Evolutionary conservation across 2,329 filamentous ascomycete genomes (phyloP), one percentile per base, ranked within the genome.

Genomic region (Catunica adiposa): DNA sequence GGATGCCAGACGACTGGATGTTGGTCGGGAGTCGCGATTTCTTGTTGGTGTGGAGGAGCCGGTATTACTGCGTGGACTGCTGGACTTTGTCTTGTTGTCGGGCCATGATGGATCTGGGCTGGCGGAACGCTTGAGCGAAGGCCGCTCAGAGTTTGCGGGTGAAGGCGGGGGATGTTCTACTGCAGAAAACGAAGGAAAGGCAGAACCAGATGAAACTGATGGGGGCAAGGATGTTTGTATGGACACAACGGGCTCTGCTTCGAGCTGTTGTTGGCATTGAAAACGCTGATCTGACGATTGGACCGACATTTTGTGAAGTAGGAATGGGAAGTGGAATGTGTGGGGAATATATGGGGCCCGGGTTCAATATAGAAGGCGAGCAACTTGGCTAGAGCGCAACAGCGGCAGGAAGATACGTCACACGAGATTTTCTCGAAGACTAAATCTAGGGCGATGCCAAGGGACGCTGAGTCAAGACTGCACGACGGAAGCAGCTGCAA

Each of bases 1-100:
- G 25, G 56, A 55, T 17, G 56, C 23, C 7, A 58, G 46, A 3
- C 56, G 56, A 25, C 46, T 54, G 53, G 52, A 55, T n/a, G 52
- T 25, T 9, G 52, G 25, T 5, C 52, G 47, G 22, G 37, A 58
- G 25, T 51, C 56, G n/a, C 47, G 47, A 15, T 51, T 22, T 51
- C 48, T 51, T 5, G 25, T 51, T 14, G 48, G 48, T n/a, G 48
- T 51, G 31, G 26, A 31, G 2, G 25, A 38, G 5, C 37, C 31
- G 8, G 56, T 46, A 22, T 50, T 34, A 17, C 34, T 51, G 23
- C 52, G 38, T 23, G 23, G 52, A 11, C 44, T 26, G 31, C 52
- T 58, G 23, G 38, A 54, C 29, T 31, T 47, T n/a, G 52, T 37
- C 26, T 58, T 58, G 46, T 44, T 54, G 47, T 40, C 25, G 29